Conservation (phyloP, 73 alveolate species). For the Breviolum minutum region DNA sequence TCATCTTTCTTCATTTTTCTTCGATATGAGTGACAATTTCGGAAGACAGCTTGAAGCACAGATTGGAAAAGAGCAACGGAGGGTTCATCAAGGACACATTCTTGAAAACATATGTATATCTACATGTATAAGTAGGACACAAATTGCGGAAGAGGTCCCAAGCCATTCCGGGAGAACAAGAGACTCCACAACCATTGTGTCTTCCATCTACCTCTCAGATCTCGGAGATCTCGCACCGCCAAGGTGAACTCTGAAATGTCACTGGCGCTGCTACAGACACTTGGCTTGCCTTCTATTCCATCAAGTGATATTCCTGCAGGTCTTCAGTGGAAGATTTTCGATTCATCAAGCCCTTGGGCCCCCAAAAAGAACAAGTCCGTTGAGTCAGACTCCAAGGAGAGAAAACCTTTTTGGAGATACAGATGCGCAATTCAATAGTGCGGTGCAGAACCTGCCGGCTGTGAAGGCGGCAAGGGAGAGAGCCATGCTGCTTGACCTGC, state of each 20-base stretch:
- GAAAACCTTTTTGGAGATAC: constrained; percentile 79
- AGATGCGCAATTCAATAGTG: constrained; percentile 78
- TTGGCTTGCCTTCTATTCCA: not conserved
- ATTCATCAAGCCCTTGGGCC: no score
- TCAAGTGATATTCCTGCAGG: no score
- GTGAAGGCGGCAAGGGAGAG: constrained; percentile 88
- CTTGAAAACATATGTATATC: no score
- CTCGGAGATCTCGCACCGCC: not conserved
- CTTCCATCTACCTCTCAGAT: not conserved
- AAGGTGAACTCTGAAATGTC: constrained; percentile 45
- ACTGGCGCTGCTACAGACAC: constrained; percentile 64
- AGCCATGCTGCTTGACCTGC: constrained; percentile 43
- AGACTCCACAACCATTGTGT: not conserved
- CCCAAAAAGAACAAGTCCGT: not conserved
- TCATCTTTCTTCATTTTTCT: no score
- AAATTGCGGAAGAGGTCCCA: no score
- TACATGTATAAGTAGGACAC: no score
- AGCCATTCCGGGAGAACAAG: not conserved
- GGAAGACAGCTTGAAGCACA: no score
- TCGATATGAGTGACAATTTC: no score
- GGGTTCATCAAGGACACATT: not conserved
- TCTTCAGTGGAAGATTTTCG: no score
- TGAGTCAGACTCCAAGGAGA: constrained; percentile 14
- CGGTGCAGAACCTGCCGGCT: constrained; percentile 81
- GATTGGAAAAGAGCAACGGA: no score